Evolutionary conservation across 1,284 basidiomycete genomes (phyloP).

Genomic region (Calocybe gambosa): DNA sequence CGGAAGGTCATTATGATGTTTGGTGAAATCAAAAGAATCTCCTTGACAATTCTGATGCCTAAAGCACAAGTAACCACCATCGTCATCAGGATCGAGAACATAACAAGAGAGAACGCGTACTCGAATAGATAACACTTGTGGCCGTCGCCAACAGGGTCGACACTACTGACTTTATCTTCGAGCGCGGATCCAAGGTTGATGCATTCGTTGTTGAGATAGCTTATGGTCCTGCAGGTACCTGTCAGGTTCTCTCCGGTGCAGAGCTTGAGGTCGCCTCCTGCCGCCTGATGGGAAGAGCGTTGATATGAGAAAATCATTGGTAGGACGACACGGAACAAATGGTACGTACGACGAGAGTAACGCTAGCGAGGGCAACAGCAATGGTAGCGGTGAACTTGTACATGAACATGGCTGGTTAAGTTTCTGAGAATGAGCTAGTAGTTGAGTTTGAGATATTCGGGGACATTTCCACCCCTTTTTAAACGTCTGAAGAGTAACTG

Average conservation of each 20-base stretch:
- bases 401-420: not conserved
- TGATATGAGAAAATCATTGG: not conserved
- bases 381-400: slow-evolving; percentile 2
- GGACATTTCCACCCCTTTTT: not conserved
- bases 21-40: slow-evolving; percentile 9
- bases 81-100: not conserved
- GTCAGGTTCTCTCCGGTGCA: slow-evolving; percentile 8
- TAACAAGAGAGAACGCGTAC: slow-evolving; percentile 2
- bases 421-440: not conserved
- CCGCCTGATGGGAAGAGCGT: not conserved
- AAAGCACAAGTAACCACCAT: not conserved
- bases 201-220: slow-evolving; percentile 11
- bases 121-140: slow-evolving; percentile 10
- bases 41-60: slow-evolving; percentile 9
- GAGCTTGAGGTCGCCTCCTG: slow-evolving; percentile 8
- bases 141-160: slow-evolving; percentile 4
- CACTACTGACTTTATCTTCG: slow-evolving; percentile 9
- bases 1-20: slow-evolving; percentile 9
- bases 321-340: not conserved
- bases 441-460: not conserved
- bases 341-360: slow-evolving; percentile 1
- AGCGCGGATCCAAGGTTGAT: slow-evolving; percentile 6
- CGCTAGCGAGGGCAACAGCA: slow-evolving; percentile 1
- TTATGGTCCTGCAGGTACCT: slow-evolving; percentile 8
- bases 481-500: too few relatives aligned